A percentile compares a stretch with the other conserved stretches of the same genome.
phyloP scores from a whole-genome alignment of 1,284 basidiomycete species.

The Trametes hirsuta region DNA sequence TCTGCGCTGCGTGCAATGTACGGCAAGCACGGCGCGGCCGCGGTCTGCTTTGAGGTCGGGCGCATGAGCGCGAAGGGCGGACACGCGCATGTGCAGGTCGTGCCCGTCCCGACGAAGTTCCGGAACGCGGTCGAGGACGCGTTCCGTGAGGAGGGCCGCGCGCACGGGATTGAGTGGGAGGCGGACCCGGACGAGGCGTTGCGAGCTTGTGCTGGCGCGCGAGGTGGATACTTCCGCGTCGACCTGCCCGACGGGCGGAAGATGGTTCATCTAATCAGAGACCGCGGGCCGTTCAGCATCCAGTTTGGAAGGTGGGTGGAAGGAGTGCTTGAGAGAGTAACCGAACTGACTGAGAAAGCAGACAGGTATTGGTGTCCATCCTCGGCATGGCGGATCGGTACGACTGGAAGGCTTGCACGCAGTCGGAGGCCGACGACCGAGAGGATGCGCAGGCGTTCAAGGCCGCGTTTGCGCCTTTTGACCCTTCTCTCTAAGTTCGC shows the following conservation, averaged over 20 bases:
- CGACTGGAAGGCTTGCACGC: slow-evolving; percentile 89
- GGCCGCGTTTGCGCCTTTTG: slow-evolving; percentile 75
- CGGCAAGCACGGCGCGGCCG: slow-evolving; percentile 65
- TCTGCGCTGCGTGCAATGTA: slow-evolving; percentile 73
- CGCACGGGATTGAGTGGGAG: slow-evolving; percentile 66
- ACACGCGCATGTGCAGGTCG: slow-evolving; percentile 89
- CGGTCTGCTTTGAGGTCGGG: slow-evolving; percentile 89
- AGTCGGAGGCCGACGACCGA: slow-evolving; percentile 81
- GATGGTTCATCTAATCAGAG: slow-evolving; percentile 84
- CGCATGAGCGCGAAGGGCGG: slow-evolving; percentile 85
- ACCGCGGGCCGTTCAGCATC: slow-evolving; percentile 79
- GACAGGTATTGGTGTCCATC: slow-evolving; percentile 78
- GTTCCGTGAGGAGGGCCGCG: slow-evolving; percentile 70
- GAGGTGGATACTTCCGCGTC: slow-evolving; percentile 84
- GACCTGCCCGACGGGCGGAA: slow-evolving; percentile 87
- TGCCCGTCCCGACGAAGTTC: slow-evolving; percentile 75
- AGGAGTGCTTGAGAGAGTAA: slow-evolving; percentile 4
- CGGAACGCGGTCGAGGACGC: slow-evolving; percentile 66
- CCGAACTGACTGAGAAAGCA: slow-evolving; percentile 35
- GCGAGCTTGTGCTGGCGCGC: slow-evolving; percentile 51
- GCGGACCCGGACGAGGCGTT: slow-evolving; percentile 68
- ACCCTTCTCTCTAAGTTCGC: slow-evolving; percentile 45
- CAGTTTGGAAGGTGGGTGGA: slow-evolving; percentile 88
- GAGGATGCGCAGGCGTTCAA: slow-evolving; percentile 84
- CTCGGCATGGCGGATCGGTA: slow-evolving; percentile 75